Base-by-base conservation (phyloP, 345 rosid genomes). In the Dipteronia sinensis region DNA sequence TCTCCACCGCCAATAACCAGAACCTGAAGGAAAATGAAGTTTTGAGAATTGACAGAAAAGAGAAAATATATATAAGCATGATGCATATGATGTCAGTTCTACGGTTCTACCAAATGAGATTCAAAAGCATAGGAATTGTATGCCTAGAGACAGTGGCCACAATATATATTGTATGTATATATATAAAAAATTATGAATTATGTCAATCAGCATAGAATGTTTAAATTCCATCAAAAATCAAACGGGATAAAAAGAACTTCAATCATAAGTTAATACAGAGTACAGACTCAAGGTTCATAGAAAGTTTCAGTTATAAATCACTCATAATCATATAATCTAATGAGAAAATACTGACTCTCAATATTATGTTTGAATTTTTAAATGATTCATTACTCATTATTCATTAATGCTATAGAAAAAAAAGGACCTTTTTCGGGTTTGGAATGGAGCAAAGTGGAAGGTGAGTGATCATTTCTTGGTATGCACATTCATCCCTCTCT, bases 1-100 rank as follows among this genome's bases (percentile, higher is more conserved):
- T 91, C 99, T 64, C 99, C 99, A 82, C 99, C 99, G 17, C 99
- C 99, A 82, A 95, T 93, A 59, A 95, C 99, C 83, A 95, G 73
- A 56, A 93, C 97, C 99, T 93, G 84, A 71, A 73, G 31, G 22
- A 58, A 59, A 75, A 69, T 63, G 76, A n/a, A 13, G 22, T 22
- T 53, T 58, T 51, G 25, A 72, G 23, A 67, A 65, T 51, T 62
- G 34, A 73, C 12, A 38, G 46, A 51, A 25, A 12, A 19, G 7
- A 29, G 40, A 46, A n/a, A 3, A 67, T 42, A 42, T 42, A 42
- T 42, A 42, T 42, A 42, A 3, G 2, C 25, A 47, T 7, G 25
- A 7, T 4, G 49, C 31, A 23, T 42, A 20, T 10, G 20, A 19
- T 51, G 44, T 72, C 4, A 61, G 22, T 38, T 58, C 53, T 20